A percentile compares a stretch with the other conserved stretches of the same genome.
Evolutionary conservation across 148 eudicot genomes (phyloP).

Genomic region (Rhododendron griersonianum): DNA sequence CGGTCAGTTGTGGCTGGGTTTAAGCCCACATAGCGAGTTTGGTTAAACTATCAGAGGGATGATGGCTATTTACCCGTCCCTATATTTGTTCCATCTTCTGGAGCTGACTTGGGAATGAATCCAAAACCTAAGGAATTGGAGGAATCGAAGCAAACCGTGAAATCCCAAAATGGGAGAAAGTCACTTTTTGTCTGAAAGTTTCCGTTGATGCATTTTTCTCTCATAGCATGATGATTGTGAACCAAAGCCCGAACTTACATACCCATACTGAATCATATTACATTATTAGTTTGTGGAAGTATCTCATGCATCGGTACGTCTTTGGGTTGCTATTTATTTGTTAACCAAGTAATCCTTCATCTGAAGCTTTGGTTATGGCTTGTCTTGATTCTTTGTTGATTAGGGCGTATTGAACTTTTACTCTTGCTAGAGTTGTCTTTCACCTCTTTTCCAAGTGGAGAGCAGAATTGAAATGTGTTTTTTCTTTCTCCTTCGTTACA

Average conservation of each 20-base stretch:
- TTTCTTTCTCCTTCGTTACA: slow-evolving; percentile 24
- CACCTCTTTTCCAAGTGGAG: not conserved
- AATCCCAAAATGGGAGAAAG: not conserved
- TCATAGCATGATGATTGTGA: not conserved
- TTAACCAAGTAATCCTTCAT: not conserved
- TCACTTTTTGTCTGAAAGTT: not conserved
- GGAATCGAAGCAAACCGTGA: not conserved
- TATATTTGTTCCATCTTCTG: not conserved
- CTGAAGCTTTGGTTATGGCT: not conserved
- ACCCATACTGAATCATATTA: not conserved
- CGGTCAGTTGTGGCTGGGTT: not conserved
- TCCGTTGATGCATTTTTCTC: not conserved
- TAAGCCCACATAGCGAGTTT: not conserved
- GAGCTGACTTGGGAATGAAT: not conserved
- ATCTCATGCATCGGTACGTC: not conserved
- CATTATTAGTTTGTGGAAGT: not conserved
- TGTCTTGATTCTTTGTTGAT: not conserved
- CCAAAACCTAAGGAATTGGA: not conserved
- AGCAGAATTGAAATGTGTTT: not conserved
- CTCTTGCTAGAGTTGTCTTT: not conserved
- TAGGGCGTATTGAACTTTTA: not conserved
- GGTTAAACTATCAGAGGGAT: not conserved
- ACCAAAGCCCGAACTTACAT: not conserved
- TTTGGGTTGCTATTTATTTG: not conserved
- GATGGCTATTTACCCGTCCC: not conserved